These are phyloP conservation scores for Crucibulum laeve DNA, from an alignment of 768 basidiomycete species.

Conservation along the genomic window DNA sequence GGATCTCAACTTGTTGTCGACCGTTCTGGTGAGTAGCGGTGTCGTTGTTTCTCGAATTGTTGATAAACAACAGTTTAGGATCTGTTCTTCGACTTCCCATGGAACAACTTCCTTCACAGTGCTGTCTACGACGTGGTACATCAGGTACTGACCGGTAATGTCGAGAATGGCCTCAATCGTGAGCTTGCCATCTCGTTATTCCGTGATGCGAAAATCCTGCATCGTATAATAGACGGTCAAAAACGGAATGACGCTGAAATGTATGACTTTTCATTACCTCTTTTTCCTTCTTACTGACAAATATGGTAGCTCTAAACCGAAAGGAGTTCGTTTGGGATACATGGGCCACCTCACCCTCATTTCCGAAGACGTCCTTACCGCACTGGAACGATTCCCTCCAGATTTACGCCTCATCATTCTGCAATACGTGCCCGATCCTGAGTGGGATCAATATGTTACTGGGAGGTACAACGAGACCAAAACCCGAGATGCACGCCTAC, in stretches of 20 bases:
- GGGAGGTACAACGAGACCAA: slow-evolving; percentile 86
- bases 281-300: background rate
- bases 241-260: slow-evolving; percentile 70
- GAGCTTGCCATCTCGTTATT: slow-evolving; percentile 83
- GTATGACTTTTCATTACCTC: slow-evolving; percentile 31
- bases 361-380: slow-evolving; percentile 89
- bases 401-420: slow-evolving; percentile 67
- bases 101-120: slow-evolving; percentile 97
- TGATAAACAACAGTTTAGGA: slow-evolving; percentile 44
- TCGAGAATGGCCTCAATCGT: slow-evolving; percentile 80
- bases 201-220: slow-evolving; percentile 78
- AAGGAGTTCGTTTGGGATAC: slow-evolving; percentile 81
- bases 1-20: slow-evolving; percentile 66
- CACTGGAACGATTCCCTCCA: slow-evolving; percentile 82
- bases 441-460: slow-evolving; percentile 89
- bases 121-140: slow-evolving; percentile 95
- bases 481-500: slow-evolving; percentile 67
- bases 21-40: slow-evolving; percentile 64
- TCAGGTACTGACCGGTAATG: slow-evolving; percentile 86
- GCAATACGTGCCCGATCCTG: slow-evolving; percentile 63
- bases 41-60: slow-evolving; percentile 10
- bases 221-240: slow-evolving; percentile 86
- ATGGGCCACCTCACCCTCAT: slow-evolving; percentile 98
- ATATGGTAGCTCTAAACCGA: slow-evolving; percentile 54
- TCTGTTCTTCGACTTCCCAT: slow-evolving; percentile 92